Evolutionary conservation across 441 rosid species (phyloP).

Genomic region (Corymbia citriodora): DNA sequence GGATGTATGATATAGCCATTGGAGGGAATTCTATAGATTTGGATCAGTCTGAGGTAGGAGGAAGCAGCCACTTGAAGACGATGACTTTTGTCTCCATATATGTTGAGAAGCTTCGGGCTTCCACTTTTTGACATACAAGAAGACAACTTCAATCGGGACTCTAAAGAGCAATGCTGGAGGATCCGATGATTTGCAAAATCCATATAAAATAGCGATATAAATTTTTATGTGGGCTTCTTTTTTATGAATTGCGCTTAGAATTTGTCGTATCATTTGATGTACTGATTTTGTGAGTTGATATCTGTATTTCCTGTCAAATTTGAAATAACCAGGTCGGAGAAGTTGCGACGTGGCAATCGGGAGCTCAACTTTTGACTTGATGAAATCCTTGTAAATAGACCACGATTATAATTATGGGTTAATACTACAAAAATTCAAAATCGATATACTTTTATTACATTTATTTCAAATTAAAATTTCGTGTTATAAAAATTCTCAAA

Average conservation of each 20-base stretch:
- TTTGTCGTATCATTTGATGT: not conserved
- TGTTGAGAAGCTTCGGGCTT: not conserved
- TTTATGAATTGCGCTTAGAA: accelerated
- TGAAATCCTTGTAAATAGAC: accelerated
- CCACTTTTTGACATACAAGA: not conserved
- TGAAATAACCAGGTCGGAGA: not conserved
- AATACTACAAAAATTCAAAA: accelerated
- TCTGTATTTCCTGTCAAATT: accelerated
- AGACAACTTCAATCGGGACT: not conserved
- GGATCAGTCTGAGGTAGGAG: not conserved
- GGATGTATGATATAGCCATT: not conserved
- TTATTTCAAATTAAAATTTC: accelerated
- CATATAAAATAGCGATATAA: accelerated
- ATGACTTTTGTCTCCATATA: not conserved
- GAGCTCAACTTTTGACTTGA: not conserved
- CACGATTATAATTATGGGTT: not conserved
- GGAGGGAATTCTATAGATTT: not conserved
- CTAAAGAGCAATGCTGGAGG: not conserved
- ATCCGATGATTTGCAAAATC: not conserved
- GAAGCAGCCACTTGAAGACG: not conserved
- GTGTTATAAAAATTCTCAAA: accelerated
- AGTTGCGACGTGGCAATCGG: not conserved
- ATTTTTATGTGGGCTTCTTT: not conserved
- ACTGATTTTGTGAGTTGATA: accelerated
- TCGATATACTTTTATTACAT: accelerated